Evolutionary conservation across 768 basidiomycete species (phyloP), one percentile per base, ranked within the genome.

Genomic region (Hericium rajendrae): DNA sequence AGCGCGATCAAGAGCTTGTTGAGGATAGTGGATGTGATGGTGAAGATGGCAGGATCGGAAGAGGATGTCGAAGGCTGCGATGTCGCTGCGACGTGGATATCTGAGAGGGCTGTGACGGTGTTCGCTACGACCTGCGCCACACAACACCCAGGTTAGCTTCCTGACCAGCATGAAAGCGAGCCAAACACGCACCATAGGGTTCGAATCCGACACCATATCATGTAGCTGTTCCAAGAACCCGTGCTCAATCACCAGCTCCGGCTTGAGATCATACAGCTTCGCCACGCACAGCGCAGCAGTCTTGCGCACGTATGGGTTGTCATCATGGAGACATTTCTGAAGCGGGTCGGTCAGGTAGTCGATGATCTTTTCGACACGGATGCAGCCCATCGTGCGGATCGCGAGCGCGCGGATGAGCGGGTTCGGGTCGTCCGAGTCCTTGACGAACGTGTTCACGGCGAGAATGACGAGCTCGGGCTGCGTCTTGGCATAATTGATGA

Each of bases 401-500:
- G 97, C 89, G 55, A 99, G 80, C 0, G 97, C 97, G 53, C 97
- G 85, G 24, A 98, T 90, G 55, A 98, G 88, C 0, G 97, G 97
- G 66, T 99, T 98, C 10, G 91, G 84, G 68, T 98, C 97, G 62
- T 94, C 93, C 0, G 93, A 86, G 71, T 99, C 97, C 78, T 97
- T 84, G 61, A 99, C 97, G 68, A 99, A 97, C 8, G 95, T 99
- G 68, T 98, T 99, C 59, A 99, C 97, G 28, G 97, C 97, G 49
- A 99, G 80, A 68, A 99, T 98, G 72, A 97, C 94, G 60, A 98
- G 89, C 68, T 99, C 97, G 0, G 97, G 97, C 68, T 99, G 97
- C 0, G 95, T 94, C 69, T 97, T 97, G 38, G 95, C 95, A 64
- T 98, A 99, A 76, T 99, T 99, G 90, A 98, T 97, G 58, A 99